Base-by-base conservation (phyloP, 345 rosid species). In the Citrus medica region DNA sequence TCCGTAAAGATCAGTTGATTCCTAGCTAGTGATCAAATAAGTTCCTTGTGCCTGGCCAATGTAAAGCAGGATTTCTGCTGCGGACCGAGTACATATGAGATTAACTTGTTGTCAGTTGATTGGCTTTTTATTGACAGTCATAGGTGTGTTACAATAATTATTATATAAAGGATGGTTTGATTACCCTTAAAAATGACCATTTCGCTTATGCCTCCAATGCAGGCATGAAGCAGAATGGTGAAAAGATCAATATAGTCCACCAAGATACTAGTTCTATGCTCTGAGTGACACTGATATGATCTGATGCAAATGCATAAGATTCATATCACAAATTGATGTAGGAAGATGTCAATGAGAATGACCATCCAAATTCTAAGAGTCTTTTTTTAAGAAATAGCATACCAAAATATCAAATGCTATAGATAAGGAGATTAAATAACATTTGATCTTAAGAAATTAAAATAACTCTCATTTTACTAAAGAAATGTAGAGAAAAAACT, bases 401-500 rank as follows among this genome's bases (percentile, higher is more conserved):
- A 59, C n/a, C 14, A 73, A 60, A 28, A 30, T 63, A 75, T 75
- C 17, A 30, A 25, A 27, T 55, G 19, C 61, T 53, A 28, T 17
- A 24, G 40, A 42, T 27, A 16, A 61, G 51, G 37, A n/a, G 42
- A 73, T 62, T 12, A 46, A 30, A 25, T 24, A 65, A 42, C 46
- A 73, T 67, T 73, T 8, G 68, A 73, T 65, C 55, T 53, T 55
- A 64, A 35, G 38, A 51, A 35, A 27, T 46, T 21, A 38, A 55
- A 19, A 27, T 40, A 78, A 63, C 30, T 9, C 38, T 63, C 59
- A 58, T 37, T 46, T 46, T 28, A 66, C 72, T 71, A 9, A 69
- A 75, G 78, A 9, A 19, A 48, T 67, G 62, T 32, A 71, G 53
- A 25, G 61, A 83, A 78, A 55, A 10, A 73, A 13, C 28, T 40